A percentile compares a stretch with the other conserved stretches of the same genome.
Evolutionary conservation across 306 rosid genomes (phyloP).

Genomic region (Pyrus bretschneideri): DNA sequence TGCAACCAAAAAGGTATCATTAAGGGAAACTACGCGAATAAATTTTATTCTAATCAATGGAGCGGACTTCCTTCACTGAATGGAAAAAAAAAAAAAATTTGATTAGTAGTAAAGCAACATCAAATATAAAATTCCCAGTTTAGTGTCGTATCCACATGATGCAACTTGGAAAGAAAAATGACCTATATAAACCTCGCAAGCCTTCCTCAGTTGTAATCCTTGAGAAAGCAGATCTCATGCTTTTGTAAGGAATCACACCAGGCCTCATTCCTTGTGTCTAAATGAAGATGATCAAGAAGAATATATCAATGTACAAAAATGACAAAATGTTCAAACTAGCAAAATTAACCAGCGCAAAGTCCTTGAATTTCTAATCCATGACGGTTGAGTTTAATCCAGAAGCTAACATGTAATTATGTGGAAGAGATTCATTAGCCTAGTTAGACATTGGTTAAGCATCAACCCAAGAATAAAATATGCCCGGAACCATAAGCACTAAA

Average conservation of each 20-base stretch:
- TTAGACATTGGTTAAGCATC: not conserved
- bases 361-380: not conserved
- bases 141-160: not conserved
- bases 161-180: slow-evolving; percentile 4
- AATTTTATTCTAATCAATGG: not conserved
- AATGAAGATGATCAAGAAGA: slow-evolving; percentile 4
- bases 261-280: slow-evolving; percentile 96
- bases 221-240: slow-evolving; percentile 70
- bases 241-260: slow-evolving; percentile 77
- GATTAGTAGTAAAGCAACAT: not conserved
- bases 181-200: slow-evolving; percentile 87
- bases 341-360: not conserved
- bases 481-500: not conserved
- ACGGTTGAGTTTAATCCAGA: not conserved
- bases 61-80: not conserved
- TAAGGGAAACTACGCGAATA: not conserved
- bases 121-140: not conserved
- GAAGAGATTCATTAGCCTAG: not conserved
- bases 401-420: not conserved
- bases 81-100: not conserved
- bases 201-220: slow-evolving; percentile 92
- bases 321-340: not conserved
- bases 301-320: slow-evolving; percentile 17
- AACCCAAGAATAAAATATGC: not conserved
- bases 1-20: slow-evolving; percentile 14